Conservation (phyloP, 202 grass and related monocot species). For the Sporobolus alterniflorus region DNA sequence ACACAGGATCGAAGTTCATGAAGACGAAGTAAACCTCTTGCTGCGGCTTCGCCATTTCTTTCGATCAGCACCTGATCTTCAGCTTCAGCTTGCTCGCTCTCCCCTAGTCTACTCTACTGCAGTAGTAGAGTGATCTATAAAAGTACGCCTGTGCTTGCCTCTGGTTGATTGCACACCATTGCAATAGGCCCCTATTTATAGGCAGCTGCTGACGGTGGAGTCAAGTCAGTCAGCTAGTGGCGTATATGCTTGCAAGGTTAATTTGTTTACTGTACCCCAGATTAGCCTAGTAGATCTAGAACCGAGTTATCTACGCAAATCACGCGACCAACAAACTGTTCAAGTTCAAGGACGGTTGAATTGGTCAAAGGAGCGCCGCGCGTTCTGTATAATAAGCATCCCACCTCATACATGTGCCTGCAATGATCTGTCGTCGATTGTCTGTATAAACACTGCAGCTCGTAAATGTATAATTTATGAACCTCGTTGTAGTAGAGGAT, state of each 20-base stretch:
- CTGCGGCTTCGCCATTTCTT: slow-evolving; percentile 63
- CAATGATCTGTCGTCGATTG: too few relatives aligned
- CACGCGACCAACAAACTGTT: background rate
- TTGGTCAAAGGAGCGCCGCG: slow-evolving; percentile 49
- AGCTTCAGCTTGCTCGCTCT: background rate
- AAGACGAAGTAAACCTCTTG: slow-evolving; percentile 98
- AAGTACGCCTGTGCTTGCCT: background rate
- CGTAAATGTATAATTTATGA: background rate
- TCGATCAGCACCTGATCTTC: background rate
- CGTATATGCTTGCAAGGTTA: slow-evolving; percentile 1
- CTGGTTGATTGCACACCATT: slow-evolving; percentile 40
- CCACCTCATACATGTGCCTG: too few relatives aligned
- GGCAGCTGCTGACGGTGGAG: background rate
- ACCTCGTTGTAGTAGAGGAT: background rate
- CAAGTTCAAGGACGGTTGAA: slow-evolving; percentile 27
- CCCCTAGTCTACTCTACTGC: background rate
- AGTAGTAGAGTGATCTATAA: background rate
- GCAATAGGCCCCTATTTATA: slow-evolving; percentile 52
- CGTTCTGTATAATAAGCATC: slow-evolving; percentile 37
- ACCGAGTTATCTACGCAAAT: slow-evolving; percentile 18
- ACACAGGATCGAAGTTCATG: slow-evolving; percentile 97
- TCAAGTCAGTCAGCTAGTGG: too few relatives aligned
- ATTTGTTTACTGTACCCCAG: slow-evolving; percentile 39
- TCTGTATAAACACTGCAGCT: slow-evolving; percentile 2
- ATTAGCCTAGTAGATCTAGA: slow-evolving; percentile 70